Base-by-base conservation (phyloP, 208 protist genomes). In the Phytomonas francai region DNA sequence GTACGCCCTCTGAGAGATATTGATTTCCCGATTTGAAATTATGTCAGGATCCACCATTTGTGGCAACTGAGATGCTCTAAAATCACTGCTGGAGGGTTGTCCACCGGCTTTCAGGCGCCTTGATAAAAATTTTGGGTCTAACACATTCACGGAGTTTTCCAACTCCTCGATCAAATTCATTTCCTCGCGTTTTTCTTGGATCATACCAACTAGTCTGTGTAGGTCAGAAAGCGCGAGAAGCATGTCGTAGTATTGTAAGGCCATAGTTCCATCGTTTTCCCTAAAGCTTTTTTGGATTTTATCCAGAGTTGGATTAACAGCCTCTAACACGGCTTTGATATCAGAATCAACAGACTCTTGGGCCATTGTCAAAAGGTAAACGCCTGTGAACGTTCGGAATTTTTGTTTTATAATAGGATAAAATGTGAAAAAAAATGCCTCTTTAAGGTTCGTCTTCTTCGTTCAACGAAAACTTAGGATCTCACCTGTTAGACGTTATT, bases 181-280 rank as follows among this genome's bases (percentile, higher is more conserved):
- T 59, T 85, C 83, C 7, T 75, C 68, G 0, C 78, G 76, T 31
- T 39, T 72, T 29, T 49, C 64, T 11, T 78, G 14, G 12, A 70
- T 60, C 29, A 59, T 63, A 9, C 73, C 72, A 19, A 79, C 76
- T 2, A 85, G 70, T 49, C 67, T 59, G 51, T 72, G 51, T 25
- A 92, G 49, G 19, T 77, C 76, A 2, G 73, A 67, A n/a, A 78
- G 65, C 25, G 77, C 78, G 67, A 81, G 69, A 22, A 95, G 61
- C 63, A 88, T 78, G 63, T 95, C 90, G 68, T 89, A 95, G 39
- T 77, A 69, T 71, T 92, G 87, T 58, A 95, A 65, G 4, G 89
- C 85, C 56, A 78, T 72, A 29, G 76, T 78, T 45, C 83, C 78
- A 51, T 87, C 80, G 0, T 51, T 70, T 62, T 92, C 93, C 61